Evolutionary conservation across 768 basidiomycete genomes (phyloP).

Genomic region (Mycena albidolilacea): DNA sequence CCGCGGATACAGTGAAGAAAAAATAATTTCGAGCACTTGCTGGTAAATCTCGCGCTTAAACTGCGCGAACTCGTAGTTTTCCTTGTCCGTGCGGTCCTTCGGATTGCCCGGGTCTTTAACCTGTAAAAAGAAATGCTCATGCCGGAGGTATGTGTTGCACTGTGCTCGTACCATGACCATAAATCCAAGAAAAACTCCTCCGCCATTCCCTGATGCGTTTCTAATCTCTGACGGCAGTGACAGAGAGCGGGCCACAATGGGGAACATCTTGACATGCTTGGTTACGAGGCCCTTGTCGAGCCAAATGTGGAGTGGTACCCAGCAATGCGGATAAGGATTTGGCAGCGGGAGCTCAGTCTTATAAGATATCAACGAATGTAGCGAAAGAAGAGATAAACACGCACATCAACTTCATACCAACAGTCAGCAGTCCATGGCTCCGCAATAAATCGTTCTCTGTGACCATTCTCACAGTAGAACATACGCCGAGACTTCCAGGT

Average conservation of each 20-base stretch:
- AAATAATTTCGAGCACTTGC: too few relatives aligned
- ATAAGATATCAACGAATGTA: neutral
- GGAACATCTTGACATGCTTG: neutral
- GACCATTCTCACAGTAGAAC: neutral
- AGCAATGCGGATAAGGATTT: neutral
- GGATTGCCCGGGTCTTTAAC: neutral
- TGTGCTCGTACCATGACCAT: neutral
- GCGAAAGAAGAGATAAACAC: neutral
- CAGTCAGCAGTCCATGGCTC: neutral
- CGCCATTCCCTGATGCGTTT: slow-evolving; percentile 11
- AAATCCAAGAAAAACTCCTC: neutral
- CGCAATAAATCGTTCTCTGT: neutral
- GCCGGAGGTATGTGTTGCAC: too few relatives aligned
- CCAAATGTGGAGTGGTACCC: neutral
- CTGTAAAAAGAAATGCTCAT: neutral
- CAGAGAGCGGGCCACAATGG: neutral
- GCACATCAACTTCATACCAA: neutral
- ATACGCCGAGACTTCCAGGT: neutral
- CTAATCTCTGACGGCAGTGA: neutral
- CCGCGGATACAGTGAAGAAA: too few relatives aligned
- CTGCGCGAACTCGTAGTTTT: neutral
- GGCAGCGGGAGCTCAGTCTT: neutral
- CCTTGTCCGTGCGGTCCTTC: neutral
- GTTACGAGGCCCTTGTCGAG: slow-evolving; percentile 7
- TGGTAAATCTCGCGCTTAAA: neutral